Conservation (phyloP, 2,329 filamentous ascomycete species). For the Pezicula neosporulosa region DNA sequence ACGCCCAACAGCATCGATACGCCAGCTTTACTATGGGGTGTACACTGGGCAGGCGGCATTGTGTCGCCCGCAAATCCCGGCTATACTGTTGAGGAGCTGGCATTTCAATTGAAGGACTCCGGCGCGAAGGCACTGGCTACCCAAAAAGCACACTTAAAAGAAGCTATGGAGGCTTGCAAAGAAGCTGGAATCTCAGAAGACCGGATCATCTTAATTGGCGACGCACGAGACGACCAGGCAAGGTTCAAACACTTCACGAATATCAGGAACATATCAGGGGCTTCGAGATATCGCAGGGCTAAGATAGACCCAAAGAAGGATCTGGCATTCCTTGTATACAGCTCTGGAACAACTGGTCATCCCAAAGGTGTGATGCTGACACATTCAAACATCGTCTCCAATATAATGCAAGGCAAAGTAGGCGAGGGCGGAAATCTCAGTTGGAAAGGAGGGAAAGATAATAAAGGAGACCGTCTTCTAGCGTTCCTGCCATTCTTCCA, state of each 20-base stretch:
- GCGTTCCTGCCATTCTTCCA: constrained; percentile 88
- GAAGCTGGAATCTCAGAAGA: constrained; percentile 68
- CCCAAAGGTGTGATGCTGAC: constrained; percentile 90
- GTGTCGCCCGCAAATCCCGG: constrained; percentile 84
- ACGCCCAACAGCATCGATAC: constrained; percentile 86
- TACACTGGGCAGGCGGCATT: constrained; percentile 78
- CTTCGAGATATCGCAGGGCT: constrained; percentile 54
- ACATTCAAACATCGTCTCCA: constrained; percentile 79
- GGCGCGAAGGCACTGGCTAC: constrained; percentile 73
- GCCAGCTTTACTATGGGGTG: constrained; percentile 71
- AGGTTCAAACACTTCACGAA: constrained; percentile 69
- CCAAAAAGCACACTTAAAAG: constrained; percentile 61
- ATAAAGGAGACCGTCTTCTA: constrained; percentile 67
- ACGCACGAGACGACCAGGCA: constrained; percentile 55
- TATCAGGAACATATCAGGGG: constrained; percentile 60
- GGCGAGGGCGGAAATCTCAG: constrained; percentile 54
- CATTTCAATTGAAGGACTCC: constrained; percentile 78
- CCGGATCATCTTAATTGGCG: constrained; percentile 73
- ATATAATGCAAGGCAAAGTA: constrained; percentile 53
- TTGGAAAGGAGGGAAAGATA: constrained; percentile 55
- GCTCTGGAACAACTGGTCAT: constrained; percentile 83
- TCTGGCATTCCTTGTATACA: constrained; percentile 82
- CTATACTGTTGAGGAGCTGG: constrained; percentile 80
- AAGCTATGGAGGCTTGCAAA: constrained; percentile 64
- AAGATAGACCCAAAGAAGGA: constrained; percentile 68